Evolutionary conservation across 164 flowering plant species (phyloP), one percentile per base, ranked within the genome.

Genomic region (Aristolochia fimbriata): DNA sequence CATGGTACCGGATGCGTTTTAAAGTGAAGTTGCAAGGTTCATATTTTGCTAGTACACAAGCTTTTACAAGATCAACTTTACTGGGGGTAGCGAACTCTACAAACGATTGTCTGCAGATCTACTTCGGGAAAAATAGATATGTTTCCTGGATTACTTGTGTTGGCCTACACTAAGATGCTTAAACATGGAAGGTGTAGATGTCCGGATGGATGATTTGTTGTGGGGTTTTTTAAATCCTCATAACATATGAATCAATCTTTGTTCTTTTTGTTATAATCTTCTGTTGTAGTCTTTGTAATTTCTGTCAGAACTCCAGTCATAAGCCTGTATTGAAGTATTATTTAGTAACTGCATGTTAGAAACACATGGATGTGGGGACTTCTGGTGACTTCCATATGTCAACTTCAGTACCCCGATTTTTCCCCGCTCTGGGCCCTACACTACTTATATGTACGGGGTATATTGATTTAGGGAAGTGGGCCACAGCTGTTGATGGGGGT

Each of bases 391-490:
- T 67, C 57, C 58, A 66, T 62, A 65, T 62, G 62, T 63, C 75
- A 14, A 69, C 74, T 54, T 49, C 72, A 45, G 57, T 58, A 51
- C 65, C 73, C 61, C 78, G 78, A 48, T 60, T 84, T 45, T 68
- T 79, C 72, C 87, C 96, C 31, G 75, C 81, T 59, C 61, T 77
- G 64, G 77, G 74, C 41, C 97, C 99, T 11, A 71, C 71, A 47
- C 76, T 94, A 63, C 71, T 87, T 61, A 67, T 88, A 61, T 78
- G 94, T 23, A 65, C 86, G 66, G 81, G 88, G 70, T 94, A 88
- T 74, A 74, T 94, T 63, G 99, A 94, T 63, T 95, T 91, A 55
- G 99, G 99, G 70, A 94, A 94, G 77, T 94, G 96, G 97, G 94
- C 84, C 60, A 83, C 96, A 58, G 72, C 73, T 61, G 74, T 88